Base-by-base conservation (phyloP, 768 basidiomycete species). In the Podaxis pistillaris region DNA sequence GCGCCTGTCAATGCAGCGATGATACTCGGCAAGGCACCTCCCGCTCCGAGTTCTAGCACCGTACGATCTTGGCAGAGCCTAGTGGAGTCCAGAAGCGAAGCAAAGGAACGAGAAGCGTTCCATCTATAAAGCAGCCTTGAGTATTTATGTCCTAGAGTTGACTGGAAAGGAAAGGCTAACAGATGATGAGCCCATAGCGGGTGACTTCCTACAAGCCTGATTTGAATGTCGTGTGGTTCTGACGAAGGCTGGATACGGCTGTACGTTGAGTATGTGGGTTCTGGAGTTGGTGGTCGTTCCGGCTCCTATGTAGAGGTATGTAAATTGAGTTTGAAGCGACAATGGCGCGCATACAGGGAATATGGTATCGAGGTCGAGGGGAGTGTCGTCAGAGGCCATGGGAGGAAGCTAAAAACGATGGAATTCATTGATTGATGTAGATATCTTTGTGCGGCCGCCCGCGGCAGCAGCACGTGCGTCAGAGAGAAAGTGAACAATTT, bases 31-130 rank as follows among this genome's bases (percentile, higher is more conserved):
- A 98, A 78, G 2, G 88, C 96, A 1, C 93, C 96, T 0, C 95
- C 97, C 0, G 97, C 97, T 0, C 97, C 97, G 0, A 98, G 84
- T 72, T 99, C 97, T 1, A 98, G 78, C 0, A 98, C 86, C 26
- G 68, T 73, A 7, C 67, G 65, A 53, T 71, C 74, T 38, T 74
- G 77, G 50, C 84, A 87, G 0, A 79, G 72, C 0, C 69, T 68
- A 58, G 87, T 79, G 11, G 74, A 71, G 64, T 92, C 90, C 1
- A 93, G 77, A 70, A 86, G 91, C 0, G 84, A 79, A 12, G 91
- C 89, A 54, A 93, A 81, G 0, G 87, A 82, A 3, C 88, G 77
- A 1, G 90, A 85, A 2, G 92, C 90, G 68, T 93, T 94, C 91
- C 92, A 93, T 64, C 92, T 93, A 54, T 1, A 47, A 24, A 15